These are phyloP conservation scores for Calocera viscosa DNA, from an alignment of 768 basidiomycete species.

Conservation along the genomic window DNA sequence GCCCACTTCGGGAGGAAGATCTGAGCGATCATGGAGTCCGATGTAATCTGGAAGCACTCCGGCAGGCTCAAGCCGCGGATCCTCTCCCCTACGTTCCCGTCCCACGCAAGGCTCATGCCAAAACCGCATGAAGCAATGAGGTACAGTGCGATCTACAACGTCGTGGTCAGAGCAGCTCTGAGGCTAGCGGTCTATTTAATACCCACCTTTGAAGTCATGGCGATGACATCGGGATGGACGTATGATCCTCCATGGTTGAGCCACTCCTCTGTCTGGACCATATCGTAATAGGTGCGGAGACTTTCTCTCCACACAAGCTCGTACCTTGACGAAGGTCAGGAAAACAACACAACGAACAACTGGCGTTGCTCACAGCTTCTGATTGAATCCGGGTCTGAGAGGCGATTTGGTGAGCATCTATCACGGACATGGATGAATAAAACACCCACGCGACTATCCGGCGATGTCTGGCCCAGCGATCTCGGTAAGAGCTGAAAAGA, in stretches of 20 bases:
- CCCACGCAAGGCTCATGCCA: not conserved
- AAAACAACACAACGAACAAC: too few species aligned
- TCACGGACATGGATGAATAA: too few species aligned
- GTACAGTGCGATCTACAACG: not conserved
- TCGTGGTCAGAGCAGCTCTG: not conserved
- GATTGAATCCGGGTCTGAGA: not conserved
- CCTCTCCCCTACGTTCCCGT: not conserved
- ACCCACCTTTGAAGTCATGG: not conserved
- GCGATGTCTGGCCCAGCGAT: not conserved
- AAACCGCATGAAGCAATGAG: not conserved
- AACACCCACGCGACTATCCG: not conserved
- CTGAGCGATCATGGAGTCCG: not conserved
- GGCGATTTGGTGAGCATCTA: too few species aligned
- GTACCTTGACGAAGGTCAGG: too few species aligned
- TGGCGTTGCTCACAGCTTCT: not conserved
- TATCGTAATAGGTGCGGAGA: not conserved
- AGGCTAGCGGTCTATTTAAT: not conserved
- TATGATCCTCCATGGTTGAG: not conserved
- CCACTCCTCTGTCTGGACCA: not conserved
- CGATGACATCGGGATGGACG: not conserved
- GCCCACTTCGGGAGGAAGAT: not conserved
- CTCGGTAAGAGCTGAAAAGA: not conserved
- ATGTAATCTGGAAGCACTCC: not conserved
- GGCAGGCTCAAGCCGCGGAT: not conserved
- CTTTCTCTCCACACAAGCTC: not conserved